Evolutionary conservation across 2,329 filamentous ascomycete species (phyloP), one percentile per base, ranked within the genome.

Genomic region (Aspergillus melleus): DNA sequence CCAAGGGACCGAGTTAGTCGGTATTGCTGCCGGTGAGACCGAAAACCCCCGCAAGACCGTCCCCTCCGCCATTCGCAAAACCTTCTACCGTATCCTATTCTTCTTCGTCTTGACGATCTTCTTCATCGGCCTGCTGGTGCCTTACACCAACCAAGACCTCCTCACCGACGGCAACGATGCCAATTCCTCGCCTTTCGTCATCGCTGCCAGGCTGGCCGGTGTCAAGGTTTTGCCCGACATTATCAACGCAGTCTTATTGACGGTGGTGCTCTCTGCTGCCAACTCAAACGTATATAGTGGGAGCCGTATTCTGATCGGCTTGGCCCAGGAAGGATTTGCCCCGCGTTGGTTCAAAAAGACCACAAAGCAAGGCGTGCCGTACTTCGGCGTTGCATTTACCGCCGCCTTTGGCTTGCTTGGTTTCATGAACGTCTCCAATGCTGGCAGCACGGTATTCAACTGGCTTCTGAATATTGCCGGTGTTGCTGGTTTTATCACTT

Each of bases 11-110:
- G 90, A 93, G 76, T 83, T 92, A 16, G 89, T 92, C 9, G 90
- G 87, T 62, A 86, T 94, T 52, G 89, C 88, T n/a, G 90, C 90
- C 4, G 90, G 89, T 61, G 90, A 94, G 77, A 89, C 88, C 8
- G 83, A 84, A 52, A 86, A 92, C 71, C 90, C 90, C 6, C 83
- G 84, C 66, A 89, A 88, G 76, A 88, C 85, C 16, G 88, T 94
- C 54, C 90, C 90, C 0, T 79, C 81, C 12, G 90, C 90, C 24
- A 90, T 92, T 69, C 84, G 85, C 54, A 89, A 86, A 77, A 90
- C 90, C 0, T 92, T 90, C 74, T 90, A 86, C 83, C 86, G 88
- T 58, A 90, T 93, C 64, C 82, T 92, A 54, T 78, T 83, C 63
- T 83, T 92, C 65, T 77, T 75, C 58, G 69, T 76, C 32, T 64